These are phyloP conservation scores for Flaveria linearis DNA, from an alignment of 129 eudicot species.

Conservation along the genomic window DNA sequence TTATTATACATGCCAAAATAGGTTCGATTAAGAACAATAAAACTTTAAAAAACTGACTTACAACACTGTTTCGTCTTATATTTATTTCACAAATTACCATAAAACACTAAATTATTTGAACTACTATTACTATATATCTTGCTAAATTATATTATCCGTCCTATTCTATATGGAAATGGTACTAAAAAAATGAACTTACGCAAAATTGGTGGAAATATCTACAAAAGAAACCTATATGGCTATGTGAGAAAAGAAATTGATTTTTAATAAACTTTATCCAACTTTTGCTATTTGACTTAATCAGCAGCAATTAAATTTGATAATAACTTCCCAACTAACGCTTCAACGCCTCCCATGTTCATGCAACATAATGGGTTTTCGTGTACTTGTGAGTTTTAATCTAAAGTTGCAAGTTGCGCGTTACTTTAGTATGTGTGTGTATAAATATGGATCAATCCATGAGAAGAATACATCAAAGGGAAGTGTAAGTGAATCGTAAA, in stretches of 20 bases:
- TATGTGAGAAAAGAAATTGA: not conserved
- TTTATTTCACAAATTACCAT: not conserved
- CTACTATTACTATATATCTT: too few relatives aligned
- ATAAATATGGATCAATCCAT: slow-evolving; percentile 24
- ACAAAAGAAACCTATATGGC: not conserved
- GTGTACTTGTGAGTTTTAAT: slow-evolving; percentile 26
- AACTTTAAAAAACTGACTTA: too few relatives aligned
- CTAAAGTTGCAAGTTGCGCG: slow-evolving; percentile 35
- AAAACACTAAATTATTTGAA: too few relatives aligned
- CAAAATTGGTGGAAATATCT: not conserved
- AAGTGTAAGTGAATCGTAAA: slow-evolving; percentile 6
- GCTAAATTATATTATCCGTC: too few relatives aligned
- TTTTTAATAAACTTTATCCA: not conserved
- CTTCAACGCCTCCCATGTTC: slow-evolving; percentile 39
- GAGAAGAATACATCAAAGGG: slow-evolving; percentile 12
- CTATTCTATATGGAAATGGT: too few relatives aligned
- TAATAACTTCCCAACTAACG: slow-evolving; percentile 40
- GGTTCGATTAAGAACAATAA: too few relatives aligned
- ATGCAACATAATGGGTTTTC: slow-evolving; percentile 41
- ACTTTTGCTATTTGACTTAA: slow-evolving; percentile 35
- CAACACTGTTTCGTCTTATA: too few relatives aligned
- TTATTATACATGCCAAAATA: too few relatives aligned
- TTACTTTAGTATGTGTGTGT: slow-evolving; percentile 9
- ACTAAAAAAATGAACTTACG: not conserved
- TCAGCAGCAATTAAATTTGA: slow-evolving; percentile 22